Evolutionary conservation across 192 early-diverging fungal genomes (phyloP).

Genomic region (Kickxella alabastrina): DNA sequence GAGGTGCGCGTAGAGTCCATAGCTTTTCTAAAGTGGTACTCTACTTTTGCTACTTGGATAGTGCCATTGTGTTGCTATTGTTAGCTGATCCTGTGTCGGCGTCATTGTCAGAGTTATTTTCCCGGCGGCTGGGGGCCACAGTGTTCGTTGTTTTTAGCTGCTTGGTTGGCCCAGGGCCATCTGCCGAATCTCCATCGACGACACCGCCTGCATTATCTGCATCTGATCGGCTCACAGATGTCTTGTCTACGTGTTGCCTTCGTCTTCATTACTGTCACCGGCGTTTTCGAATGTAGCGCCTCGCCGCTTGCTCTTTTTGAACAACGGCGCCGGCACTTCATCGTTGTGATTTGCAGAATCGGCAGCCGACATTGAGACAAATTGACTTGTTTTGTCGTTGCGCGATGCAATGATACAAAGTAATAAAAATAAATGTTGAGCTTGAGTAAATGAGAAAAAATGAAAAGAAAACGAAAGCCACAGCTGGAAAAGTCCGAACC

Average conservation of each 20-base stretch:
- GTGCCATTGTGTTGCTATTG: conserved; percentile 18
- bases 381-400: background rate
- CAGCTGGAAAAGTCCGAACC: no score
- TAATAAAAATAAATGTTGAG: background rate
- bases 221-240: background rate
- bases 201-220: conserved; percentile 27
- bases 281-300: conserved; percentile 40
- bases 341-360: background rate
- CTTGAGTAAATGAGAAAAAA: background rate
- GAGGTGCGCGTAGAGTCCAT: conserved; percentile 42
- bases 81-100: no score
- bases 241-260: conserved; percentile 14
- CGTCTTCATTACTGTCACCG: conserved; percentile 22
- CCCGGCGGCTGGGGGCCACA: conserved; percentile 22
- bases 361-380: background rate
- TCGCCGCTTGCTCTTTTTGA: conserved; percentile 50
- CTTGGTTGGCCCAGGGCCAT: conserved; percentile 46
- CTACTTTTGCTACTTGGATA: background rate
- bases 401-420: no score
- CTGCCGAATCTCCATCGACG: conserved; percentile 14
- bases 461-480: no score
- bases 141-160: conserved; percentile 48
- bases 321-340: conserved; percentile 4
- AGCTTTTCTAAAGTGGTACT: conserved; percentile 28
- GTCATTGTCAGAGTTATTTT: conserved; percentile 18